Evolutionary conservation across 2,329 filamentous ascomycete species (phyloP).

Genomic region (Trichoderma asperellum): DNA sequence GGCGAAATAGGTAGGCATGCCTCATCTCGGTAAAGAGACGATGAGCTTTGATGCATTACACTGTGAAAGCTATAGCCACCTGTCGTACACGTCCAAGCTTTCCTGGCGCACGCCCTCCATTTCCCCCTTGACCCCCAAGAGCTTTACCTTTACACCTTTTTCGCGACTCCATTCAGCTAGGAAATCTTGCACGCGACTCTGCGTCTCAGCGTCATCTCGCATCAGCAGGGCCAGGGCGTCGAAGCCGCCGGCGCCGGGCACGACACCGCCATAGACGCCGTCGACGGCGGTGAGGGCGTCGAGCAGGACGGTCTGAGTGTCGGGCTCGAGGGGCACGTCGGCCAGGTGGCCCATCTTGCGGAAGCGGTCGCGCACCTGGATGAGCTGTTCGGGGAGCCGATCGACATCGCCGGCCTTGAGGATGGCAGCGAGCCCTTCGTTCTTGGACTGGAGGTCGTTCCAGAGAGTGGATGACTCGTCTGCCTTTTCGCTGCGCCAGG

Average conservation of each 20-base stretch:
- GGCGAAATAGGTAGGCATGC: not conserved
- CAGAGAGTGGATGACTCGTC: constrained; percentile 72
- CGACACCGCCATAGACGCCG: constrained; percentile 87
- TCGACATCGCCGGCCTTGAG: constrained; percentile 57
- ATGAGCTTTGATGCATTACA: not conserved
- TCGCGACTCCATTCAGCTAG: constrained; percentile 66
- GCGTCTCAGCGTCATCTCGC: constrained; percentile 69
- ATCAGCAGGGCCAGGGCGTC: constrained; percentile 86
- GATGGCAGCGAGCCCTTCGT: constrained; percentile 69
- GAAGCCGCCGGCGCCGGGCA: constrained; percentile 91
- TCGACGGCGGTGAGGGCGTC: constrained; percentile 73
- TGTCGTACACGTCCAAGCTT: constrained; percentile 47
- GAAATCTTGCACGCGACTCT: constrained; percentile 62
- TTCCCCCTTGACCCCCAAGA: constrained; percentile 72
- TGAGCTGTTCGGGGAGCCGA: constrained; percentile 53
- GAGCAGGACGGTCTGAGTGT: constrained; percentile 79
- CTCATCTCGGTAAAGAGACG: not conserved
- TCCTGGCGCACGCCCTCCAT: constrained; percentile 66
- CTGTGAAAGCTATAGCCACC: constrained; percentile 45
- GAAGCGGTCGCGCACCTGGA: constrained; percentile 63
- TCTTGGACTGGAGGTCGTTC: constrained; percentile 72
- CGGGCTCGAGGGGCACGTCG: constrained; percentile 86
- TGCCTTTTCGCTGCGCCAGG: constrained; percentile 72
- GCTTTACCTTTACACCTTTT: constrained; percentile 65
- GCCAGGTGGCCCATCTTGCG: constrained; percentile 75